A percentile compares a stretch with the other conserved stretches of the same genome.
Conservation (phyloP, 495 filamentous ascomycete species). For the Rhypophila decipiens region DNA sequence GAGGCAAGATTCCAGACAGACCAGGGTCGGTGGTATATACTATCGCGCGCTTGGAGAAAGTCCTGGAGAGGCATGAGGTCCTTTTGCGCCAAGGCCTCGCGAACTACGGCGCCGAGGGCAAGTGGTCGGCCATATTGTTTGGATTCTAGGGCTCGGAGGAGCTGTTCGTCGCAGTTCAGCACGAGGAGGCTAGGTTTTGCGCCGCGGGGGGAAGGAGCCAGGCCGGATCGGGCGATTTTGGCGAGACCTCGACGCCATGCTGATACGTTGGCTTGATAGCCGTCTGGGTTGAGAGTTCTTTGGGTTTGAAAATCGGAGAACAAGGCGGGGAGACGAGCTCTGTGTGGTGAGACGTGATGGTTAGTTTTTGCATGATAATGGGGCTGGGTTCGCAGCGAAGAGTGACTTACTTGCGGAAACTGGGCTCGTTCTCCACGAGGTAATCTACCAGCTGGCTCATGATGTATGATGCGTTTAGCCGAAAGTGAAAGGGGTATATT, state of each 20-base stretch:
- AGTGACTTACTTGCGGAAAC: constrained; percentile 33
- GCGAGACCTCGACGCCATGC: constrained; percentile 77
- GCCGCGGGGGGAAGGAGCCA: constrained; percentile 39
- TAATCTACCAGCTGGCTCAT: constrained; percentile 34
- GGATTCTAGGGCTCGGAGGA: constrained; percentile 65
- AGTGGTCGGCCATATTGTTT: constrained; percentile 77
- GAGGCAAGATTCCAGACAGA: constrained; percentile 51
- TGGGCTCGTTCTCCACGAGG: constrained; percentile 38
- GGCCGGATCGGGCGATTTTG: constrained; percentile 58
- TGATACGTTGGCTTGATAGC: constrained; percentile 75
- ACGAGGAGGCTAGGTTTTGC: constrained; percentile 46
- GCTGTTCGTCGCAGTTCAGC: constrained; percentile 60
- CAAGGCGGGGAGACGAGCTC: constrained; percentile 79
- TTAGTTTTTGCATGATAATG: constrained; percentile 1
- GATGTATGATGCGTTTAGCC: too few relatives aligned
- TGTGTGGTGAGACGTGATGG: constrained; percentile 23
- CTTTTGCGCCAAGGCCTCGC: constrained; percentile 62
- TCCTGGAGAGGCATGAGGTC: constrained; percentile 63
- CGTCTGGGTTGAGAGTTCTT: constrained; percentile 78
- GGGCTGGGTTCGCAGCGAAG: neutral
- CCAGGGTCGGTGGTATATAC: constrained; percentile 54
- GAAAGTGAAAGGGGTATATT: too few relatives aligned
- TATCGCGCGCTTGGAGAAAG: constrained; percentile 54
- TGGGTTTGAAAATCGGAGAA: constrained; percentile 89
- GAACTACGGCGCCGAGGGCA: constrained; percentile 72